phyloP scores from a whole-genome alignment of 306 rosid genomes.

The Boehmeria nivea region DNA sequence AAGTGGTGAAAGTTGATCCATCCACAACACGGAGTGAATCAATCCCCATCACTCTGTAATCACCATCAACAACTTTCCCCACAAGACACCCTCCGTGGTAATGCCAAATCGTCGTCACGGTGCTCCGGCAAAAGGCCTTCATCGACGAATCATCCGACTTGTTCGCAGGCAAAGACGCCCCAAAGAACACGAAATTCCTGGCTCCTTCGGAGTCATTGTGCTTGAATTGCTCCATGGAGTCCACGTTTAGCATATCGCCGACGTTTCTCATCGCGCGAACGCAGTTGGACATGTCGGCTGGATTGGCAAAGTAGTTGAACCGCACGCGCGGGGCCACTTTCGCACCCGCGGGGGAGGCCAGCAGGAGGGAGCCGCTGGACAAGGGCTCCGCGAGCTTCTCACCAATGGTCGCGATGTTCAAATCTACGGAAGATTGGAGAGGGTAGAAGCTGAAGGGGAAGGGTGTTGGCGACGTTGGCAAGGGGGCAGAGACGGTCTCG shows the following conservation, averaged over 20 bases:
- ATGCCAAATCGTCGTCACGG: conserved; percentile 22
- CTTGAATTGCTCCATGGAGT: background rate
- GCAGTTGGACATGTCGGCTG: background rate
- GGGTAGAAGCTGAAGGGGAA: background rate
- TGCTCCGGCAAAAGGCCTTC: conserved; percentile 2
- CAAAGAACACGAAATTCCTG: conserved; percentile 1
- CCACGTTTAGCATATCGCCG: background rate
- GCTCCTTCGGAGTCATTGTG: background rate
- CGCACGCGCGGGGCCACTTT: background rate
- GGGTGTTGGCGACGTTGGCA: background rate
- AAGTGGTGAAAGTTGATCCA: conserved; percentile 2
- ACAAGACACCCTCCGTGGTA: conserved; percentile 26
- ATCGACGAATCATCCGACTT: conserved; percentile 7
- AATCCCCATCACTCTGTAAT: conserved; percentile 15
- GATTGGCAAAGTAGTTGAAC: conserved; percentile 13
- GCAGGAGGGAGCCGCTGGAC: conserved; percentile 8
- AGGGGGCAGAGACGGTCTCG: background rate
- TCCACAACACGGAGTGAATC: conserved; percentile 16
- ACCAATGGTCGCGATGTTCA: background rate
- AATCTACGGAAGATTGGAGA: background rate
- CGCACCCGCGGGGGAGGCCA: background rate
- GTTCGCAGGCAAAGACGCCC: conserved; percentile 4
- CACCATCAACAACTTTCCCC: conserved; percentile 23
- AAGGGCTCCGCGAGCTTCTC: background rate
- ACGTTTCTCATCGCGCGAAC: background rate